Evolutionary conservation across 768 basidiomycete genomes (phyloP), one percentile per base, ranked within the genome.

Genomic region (Mycena amicta): DNA sequence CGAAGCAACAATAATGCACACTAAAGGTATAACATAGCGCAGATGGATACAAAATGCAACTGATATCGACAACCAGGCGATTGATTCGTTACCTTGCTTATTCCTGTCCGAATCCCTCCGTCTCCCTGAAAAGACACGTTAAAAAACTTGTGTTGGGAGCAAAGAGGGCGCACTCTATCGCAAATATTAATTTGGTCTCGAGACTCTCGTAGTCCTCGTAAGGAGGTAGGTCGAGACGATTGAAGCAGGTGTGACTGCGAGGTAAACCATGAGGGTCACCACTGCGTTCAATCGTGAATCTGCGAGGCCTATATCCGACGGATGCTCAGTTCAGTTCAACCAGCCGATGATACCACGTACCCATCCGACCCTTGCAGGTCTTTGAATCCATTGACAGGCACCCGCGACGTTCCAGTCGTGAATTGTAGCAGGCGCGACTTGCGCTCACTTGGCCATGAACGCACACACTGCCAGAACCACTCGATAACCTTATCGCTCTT

Each of bases 391-490:
- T 94, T 94, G 66, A 94, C 93, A 12, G 94, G 89, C 23, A 91
- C 84, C 60, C 89, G 79, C n/a, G 89, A 91, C 2, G 89, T 91
- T 20, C 89, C 89, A 1, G 92, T 95, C 4, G 92, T 90, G 73
- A 96, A 96, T 71, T 95, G 93, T 20, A 95, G 75, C 33, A 95
- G 72, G 15, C 93, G 86, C 39, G 89, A 89, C 71, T 95, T 95
- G 63, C 90, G 83, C 71, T 96, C 94, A 0, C 90, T 80, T 8
- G 94, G 90, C 94, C 94, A 96, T 30, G 88, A 86, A 33, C 90
- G 87, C 54, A 96, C 84, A 67, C 89, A 91, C 71, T 94, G 87
- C 94, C 94, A 95, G 80, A 96, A 96, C 94, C 94, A 95, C 67
- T 92, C 89, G 62, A 95, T 92, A 59, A 92, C 89, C 68, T 91